phyloP scores from a whole-genome alignment of 768 basidiomycete genomes.

The Russula dissimulans region DNA sequence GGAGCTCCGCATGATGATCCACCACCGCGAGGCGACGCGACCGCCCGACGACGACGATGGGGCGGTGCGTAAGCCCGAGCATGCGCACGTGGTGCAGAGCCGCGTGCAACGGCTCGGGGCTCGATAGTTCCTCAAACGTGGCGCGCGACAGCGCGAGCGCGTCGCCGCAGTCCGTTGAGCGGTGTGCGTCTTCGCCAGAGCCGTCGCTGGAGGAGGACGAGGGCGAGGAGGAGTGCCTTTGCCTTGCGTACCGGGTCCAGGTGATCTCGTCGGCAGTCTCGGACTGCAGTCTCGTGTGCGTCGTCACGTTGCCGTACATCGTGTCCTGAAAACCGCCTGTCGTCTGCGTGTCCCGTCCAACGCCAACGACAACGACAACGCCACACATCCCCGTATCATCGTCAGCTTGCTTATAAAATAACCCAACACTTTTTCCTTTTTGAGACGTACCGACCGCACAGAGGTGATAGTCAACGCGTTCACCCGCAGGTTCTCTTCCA shows the following conservation, averaged over 20 bases:
- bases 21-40: conserved; percentile 66
- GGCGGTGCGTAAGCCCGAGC: conserved; percentile 21
- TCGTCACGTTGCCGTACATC: conserved; percentile 54
- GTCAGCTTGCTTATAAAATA: neutral
- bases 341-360: conserved; percentile 10
- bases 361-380: neutral
- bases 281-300: conserved; percentile 61
- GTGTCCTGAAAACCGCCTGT: conserved; percentile 50
- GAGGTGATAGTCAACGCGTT: conserved; percentile 37
- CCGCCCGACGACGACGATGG: conserved; percentile 67
- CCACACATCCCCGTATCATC: no score
- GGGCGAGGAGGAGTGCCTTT: neutral
- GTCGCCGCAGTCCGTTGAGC: conserved; percentile 10
- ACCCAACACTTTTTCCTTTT: neutral
- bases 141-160: conserved; percentile 52
- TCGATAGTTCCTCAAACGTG: conserved; percentile 46
- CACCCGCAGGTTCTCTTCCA: conserved; percentile 16
- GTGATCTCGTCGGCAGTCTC: conserved; percentile 76
- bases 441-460: conserved; percentile 25
- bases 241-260: conserved; percentile 55
- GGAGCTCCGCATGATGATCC: conserved; percentile 64
- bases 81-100: conserved; percentile 38
- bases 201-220: no score
- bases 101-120: conserved; percentile 50
- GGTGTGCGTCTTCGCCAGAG: neutral